A percentile compares a stretch with the other conserved stretches of the same genome.
phyloP scores from a whole-genome alignment of 345 rosid genomes.

The Hibiscus mutabilis region DNA sequence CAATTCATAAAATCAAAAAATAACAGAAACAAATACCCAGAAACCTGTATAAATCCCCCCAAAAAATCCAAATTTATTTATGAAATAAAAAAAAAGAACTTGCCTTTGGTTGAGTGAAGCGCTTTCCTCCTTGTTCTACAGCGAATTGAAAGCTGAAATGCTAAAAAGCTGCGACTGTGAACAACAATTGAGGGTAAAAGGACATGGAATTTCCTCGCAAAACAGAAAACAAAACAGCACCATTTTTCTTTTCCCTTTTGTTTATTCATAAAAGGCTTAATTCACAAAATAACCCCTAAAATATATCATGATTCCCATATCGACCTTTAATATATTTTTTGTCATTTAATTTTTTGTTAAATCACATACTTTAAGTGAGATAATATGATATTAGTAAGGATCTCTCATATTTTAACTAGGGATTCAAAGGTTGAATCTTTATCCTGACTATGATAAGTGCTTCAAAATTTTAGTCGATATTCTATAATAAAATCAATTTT shows the following conservation, averaged over 20 bases:
- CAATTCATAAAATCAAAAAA: not conserved
- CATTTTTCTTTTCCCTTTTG: not conserved
- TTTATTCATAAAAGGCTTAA: not conserved
- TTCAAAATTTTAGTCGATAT: too few species aligned
- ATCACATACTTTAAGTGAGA: too few species aligned
- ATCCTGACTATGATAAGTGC: too few species aligned
- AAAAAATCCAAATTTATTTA: not conserved
- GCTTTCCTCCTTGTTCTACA: not conserved
- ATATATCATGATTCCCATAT: too few species aligned
- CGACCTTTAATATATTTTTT: too few species aligned
- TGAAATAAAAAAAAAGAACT: not conserved
- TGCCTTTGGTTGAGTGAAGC: not conserved
- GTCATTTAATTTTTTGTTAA: too few species aligned
- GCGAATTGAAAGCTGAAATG: not conserved
- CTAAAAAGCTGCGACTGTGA: not conserved
- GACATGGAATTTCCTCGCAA: not conserved
- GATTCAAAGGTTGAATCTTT: too few species aligned
- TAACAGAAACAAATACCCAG: not conserved
- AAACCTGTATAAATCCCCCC: not conserved
- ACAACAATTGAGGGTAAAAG: not conserved
- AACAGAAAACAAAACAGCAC: not conserved
- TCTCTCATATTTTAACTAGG: too few species aligned
- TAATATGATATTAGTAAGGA: too few species aligned
- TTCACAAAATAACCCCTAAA: too few species aligned
- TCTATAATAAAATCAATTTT: too few species aligned